A percentile compares a stretch with the other conserved stretches of the same genome.
Evolutionary conservation across 108 stramenopile species (phyloP).

Genomic region (Conticribra weissflogii): DNA sequence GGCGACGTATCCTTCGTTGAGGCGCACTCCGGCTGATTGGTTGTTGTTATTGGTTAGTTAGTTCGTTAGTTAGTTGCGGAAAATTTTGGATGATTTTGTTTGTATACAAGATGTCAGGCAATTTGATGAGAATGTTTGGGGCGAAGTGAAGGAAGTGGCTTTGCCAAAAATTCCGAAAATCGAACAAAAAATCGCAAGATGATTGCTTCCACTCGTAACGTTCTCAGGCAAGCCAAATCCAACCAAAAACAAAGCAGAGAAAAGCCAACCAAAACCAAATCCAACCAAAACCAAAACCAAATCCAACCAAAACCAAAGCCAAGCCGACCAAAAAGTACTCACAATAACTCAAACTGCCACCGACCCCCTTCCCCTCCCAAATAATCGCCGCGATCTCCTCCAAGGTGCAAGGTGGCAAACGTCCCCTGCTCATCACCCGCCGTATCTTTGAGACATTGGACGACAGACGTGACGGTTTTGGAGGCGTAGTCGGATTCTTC

Average conservation of each 20-base stretch:
- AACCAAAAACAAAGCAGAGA: no score
- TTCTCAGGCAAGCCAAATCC: no score
- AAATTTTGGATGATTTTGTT: no score
- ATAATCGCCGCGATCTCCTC: constrained; percentile 82
- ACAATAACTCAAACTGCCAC: constrained; percentile 79
- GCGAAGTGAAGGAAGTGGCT: no score
- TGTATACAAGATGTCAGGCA: no score
- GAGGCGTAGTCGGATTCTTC: constrained; percentile 61
- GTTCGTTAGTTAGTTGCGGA: no score
- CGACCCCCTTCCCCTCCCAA: constrained; percentile 85
- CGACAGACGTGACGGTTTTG: constrained; percentile 64
- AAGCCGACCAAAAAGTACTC: constrained; percentile 29
- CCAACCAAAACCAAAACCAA: not conserved
- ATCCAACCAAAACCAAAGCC: not conserved
- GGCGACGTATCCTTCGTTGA: constrained; percentile 74
- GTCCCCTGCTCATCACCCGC: constrained; percentile 58
- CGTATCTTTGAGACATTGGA: constrained; percentile 48
- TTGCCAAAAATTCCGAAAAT: no score
- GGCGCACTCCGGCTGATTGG: constrained; percentile 65
- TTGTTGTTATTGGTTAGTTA: no score
- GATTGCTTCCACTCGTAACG: no score
- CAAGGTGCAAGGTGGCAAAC: constrained; percentile 57
- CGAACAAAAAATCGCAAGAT: no score
- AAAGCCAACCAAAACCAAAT: not conserved
- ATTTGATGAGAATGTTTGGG: no score